Percentiles rank a stretch among this genome's conserved stretches.
Conservation (phyloP, 2,329 filamentous ascomycete species). For the Xylaria sp. region DNA sequence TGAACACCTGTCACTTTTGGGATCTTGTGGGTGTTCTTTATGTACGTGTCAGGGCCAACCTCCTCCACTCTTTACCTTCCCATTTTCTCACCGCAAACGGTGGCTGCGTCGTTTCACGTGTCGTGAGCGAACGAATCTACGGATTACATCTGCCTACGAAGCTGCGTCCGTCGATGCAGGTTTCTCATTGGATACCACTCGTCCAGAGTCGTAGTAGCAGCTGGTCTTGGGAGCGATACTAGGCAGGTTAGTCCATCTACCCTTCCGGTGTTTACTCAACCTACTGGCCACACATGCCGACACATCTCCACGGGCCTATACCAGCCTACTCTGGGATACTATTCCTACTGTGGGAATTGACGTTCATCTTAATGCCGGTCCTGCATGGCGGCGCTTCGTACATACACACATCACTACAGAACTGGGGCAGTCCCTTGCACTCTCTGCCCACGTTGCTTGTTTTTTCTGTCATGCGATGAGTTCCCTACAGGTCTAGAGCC, state of each 20-base stretch:
- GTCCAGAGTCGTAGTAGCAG: background rate
- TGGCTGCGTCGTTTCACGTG: slow-evolving; percentile 8
- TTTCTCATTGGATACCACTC: background rate
- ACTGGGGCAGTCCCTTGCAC: background rate
- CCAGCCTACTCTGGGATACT: too few species aligned
- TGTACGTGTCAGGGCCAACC: slow-evolving; percentile 5
- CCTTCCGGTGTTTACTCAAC: background rate
- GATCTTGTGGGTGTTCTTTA: background rate
- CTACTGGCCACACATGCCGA: background rate
- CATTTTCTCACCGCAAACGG: slow-evolving; percentile 13
- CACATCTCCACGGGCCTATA: background rate
- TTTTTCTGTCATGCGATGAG: background rate
- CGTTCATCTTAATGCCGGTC: background rate
- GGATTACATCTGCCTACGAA: background rate
- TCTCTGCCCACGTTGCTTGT: background rate
- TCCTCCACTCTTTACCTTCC: slow-evolving; percentile 5
- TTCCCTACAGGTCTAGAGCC: background rate
- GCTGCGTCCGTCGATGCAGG: background rate
- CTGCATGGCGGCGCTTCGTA: background rate
- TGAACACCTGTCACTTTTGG: slow-evolving; percentile 8
- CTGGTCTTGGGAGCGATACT: background rate
- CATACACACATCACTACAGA: background rate
- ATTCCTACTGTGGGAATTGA: background rate
- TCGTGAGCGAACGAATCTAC: background rate
- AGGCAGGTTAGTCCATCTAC: background rate